These are phyloP conservation scores for Globisporangium cylindrosporum DNA, from an alignment of 352 stramenopile species.

Conservation along the genomic window DNA sequence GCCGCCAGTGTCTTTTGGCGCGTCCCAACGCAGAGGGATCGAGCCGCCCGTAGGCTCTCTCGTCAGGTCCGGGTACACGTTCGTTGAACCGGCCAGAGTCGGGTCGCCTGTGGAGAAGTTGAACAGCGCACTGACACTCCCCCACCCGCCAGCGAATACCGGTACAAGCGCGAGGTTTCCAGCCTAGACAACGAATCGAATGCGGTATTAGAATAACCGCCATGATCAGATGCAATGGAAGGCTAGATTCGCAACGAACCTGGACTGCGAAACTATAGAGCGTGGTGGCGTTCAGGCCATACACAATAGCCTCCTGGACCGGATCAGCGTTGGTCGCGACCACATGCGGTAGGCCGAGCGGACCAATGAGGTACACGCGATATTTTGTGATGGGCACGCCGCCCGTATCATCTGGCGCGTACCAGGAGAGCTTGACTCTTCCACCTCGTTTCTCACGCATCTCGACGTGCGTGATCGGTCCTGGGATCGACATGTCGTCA, in stretches of 20 bases:
- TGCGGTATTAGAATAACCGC: background rate
- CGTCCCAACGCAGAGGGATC: constrained; percentile 47
- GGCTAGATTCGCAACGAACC: no score
- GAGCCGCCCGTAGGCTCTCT: constrained; percentile 41
- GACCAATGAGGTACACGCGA: constrained; percentile 34
- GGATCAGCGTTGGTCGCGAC: constrained; percentile 16
- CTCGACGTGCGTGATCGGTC: constrained; percentile 19
- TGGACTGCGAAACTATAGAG: constrained; percentile 42
- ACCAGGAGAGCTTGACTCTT: constrained; percentile 39
- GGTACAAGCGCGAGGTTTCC: constrained; percentile 33
- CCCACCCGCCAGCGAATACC: constrained; percentile 44
- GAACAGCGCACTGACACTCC: constrained; percentile 26
- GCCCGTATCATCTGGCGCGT: constrained; percentile 40
- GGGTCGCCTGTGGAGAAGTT: constrained; percentile 28
- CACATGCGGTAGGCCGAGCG: constrained; percentile 15
- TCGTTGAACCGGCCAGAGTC: constrained; percentile 37
- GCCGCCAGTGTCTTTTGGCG: constrained; percentile 45
- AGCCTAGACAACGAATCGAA: constrained; percentile 27
- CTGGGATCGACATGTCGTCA: constrained; percentile 31
- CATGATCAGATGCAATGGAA: no score
- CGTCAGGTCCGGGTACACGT: constrained; percentile 17
- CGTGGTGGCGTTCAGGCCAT: constrained; percentile 28
- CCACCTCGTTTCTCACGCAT: constrained; percentile 33
- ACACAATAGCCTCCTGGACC: constrained; percentile 19
- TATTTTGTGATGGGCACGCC: constrained; percentile 61